Percentiles rank a stretch among this genome's conserved stretches.
These are phyloP conservation scores for Trichomonascus vanleenenianus DNA, from an alignment of 805 yeast species.

Conservation along the genomic window DNA sequence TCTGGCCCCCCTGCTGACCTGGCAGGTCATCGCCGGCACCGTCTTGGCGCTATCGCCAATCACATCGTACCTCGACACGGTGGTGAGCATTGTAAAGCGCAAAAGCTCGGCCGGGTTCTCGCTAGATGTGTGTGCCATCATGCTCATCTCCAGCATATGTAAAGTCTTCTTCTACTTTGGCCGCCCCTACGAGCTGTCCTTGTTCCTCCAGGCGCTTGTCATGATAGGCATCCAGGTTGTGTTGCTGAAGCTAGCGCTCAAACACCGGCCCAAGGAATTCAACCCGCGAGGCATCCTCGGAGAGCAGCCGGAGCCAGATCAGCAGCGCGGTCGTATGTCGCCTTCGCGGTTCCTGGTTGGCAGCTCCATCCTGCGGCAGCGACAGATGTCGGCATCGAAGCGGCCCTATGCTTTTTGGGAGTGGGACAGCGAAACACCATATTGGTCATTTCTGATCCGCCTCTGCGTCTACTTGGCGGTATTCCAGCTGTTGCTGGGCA, in stretches of 20 bases:
- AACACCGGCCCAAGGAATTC: conserved; percentile 27
- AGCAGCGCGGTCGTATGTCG: background rate
- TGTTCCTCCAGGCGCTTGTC: conserved; percentile 70
- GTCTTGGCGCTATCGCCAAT: conserved; percentile 60
- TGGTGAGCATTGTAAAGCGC: conserved; percentile 54
- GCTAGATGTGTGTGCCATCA: conserved; percentile 87
- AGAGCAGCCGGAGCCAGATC: background rate
- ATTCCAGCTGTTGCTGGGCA: conserved; percentile 35
- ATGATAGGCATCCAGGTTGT: conserved; percentile 76
- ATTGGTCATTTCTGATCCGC: conserved; percentile 53
- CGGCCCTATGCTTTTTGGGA: conserved; percentile 71
- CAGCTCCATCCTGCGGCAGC: background rate
- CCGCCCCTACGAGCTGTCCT: conserved; percentile 72
- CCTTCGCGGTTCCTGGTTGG: background rate
- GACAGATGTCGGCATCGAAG: conserved; percentile 15
- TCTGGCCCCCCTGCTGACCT: background rate
- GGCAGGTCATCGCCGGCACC: conserved; percentile 3
- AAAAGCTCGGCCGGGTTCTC: conserved; percentile 75
- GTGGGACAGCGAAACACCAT: conserved; percentile 55
- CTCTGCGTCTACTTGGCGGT: conserved; percentile 38
- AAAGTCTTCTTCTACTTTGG: conserved; percentile 71
- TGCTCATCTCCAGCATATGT: conserved; percentile 69
- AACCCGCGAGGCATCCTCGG: background rate
- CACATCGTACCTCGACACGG: conserved; percentile 80
- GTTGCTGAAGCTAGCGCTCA: conserved; percentile 54